These are phyloP conservation scores for Rhododendron molle DNA, from an alignment of 148 eudicot species.

Conservation along the genomic window DNA sequence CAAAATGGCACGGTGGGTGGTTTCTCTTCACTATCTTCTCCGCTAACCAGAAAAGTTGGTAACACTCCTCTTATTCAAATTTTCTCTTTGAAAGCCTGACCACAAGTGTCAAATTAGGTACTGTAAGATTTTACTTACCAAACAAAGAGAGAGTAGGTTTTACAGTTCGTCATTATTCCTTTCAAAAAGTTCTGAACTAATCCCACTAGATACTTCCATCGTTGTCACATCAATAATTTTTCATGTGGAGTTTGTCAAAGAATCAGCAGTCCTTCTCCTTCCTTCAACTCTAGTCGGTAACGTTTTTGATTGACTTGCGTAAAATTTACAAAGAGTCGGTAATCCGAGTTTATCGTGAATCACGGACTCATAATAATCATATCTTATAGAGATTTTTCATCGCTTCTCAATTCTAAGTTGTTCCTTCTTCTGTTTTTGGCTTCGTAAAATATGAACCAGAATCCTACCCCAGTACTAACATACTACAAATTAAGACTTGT, in stretches of 20 bases:
- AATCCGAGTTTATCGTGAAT: no score
- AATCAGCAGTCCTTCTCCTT: not conserved
- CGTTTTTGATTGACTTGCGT: not conserved
- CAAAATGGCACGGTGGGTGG: not conserved
- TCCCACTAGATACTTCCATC: not conserved
- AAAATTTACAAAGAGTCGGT: no score
- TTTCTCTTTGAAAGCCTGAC: no score
- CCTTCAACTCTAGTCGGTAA: not conserved
- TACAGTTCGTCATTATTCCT: no score
- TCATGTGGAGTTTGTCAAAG: no score
- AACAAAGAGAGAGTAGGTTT: no score
- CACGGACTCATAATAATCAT: no score
- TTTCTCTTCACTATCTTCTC: not conserved
- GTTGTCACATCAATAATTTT: not conserved
- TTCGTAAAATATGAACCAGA: not conserved
- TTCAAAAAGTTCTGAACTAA: not conserved
- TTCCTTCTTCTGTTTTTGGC: no score
- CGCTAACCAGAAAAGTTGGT: not conserved
- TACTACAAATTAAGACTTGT: not conserved
- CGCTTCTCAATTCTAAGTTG: not conserved
- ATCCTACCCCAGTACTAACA: not conserved
- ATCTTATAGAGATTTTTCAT: no score
- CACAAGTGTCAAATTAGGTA: no score
- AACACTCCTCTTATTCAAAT: no score
- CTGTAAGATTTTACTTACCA: no score